Evolutionary conservation across 495 filamentous ascomycete species (phyloP).

Genomic region (Podospora pseudoanserina): DNA sequence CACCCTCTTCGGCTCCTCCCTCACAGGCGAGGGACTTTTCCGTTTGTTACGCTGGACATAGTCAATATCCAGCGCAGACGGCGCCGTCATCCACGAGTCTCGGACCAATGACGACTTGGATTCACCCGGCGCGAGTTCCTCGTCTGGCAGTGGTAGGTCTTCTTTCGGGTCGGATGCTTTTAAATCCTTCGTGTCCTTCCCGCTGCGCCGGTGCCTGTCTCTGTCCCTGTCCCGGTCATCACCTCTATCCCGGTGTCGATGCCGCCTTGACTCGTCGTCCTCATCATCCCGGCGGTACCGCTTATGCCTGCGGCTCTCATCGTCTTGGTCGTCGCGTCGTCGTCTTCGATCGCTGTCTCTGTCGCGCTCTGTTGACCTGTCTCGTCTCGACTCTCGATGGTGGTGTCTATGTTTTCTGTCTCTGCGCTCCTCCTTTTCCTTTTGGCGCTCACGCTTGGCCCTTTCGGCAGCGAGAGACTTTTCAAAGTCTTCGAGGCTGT

Average conservation of each 20-base stretch:
- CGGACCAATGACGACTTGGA: conserved; percentile 38
- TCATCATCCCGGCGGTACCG: conserved; percentile 45
- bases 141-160: conserved; percentile 45
- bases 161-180: conserved; percentile 47
- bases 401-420: conserved; percentile 45
- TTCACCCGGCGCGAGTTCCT: conserved; percentile 37
- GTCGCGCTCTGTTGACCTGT: conserved; percentile 40
- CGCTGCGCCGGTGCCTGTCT: conserved; percentile 7
- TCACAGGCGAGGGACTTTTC: conserved; percentile 49
- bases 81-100: conserved; percentile 94
- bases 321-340: conserved; percentile 39
- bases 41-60: conserved; percentile 66
- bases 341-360: conserved; percentile 5
- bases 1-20: conserved; percentile 67
- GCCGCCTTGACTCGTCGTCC: conserved; percentile 34
- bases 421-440: conserved; percentile 37
- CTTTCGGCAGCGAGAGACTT: conserved; percentile 53
- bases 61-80: conserved; percentile 75
- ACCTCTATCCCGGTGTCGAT: conserved; percentile 23
- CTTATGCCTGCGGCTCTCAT: conserved; percentile 42
- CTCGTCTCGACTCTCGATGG: conserved; percentile 28
- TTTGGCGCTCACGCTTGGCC: conserved; percentile 41
- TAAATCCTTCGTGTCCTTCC: conserved; percentile 32
- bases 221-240: conserved; percentile 17
- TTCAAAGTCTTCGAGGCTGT: conserved; percentile 53